These are phyloP conservation scores for Sarocladium kiliense DNA, from an alignment of 2,329 filamentous ascomycete genomes.

Conservation along the genomic window DNA sequence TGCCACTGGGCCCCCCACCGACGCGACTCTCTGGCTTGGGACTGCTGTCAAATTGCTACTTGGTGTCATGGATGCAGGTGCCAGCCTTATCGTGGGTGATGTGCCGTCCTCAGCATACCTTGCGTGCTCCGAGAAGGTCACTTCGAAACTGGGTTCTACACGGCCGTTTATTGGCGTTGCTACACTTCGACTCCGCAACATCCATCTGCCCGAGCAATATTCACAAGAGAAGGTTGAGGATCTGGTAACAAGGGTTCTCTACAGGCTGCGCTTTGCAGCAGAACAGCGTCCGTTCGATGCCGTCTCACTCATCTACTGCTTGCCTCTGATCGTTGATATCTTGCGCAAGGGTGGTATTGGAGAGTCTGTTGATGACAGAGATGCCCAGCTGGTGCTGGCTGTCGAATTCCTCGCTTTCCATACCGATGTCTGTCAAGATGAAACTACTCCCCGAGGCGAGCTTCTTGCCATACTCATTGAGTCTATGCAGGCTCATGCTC, in stretches of 20 bases:
- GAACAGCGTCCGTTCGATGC: slow-evolving; percentile 93
- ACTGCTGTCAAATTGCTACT: slow-evolving; percentile 70
- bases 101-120: slow-evolving; percentile 74
- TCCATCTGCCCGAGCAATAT: slow-evolving; percentile 67
- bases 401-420: slow-evolving; percentile 88
- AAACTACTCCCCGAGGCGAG: slow-evolving; percentile 69
- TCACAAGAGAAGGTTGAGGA: slow-evolving; percentile 77
- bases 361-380: slow-evolving; percentile 67
- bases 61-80: slow-evolving; percentile 71
- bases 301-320: slow-evolving; percentile 79
- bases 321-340: slow-evolving; percentile 76
- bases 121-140: slow-evolving; percentile 69
- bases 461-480: slow-evolving; percentile 67
- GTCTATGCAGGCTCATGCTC: slow-evolving; percentile 82
- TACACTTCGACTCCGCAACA: slow-evolving; percentile 72
- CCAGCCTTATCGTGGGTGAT: slow-evolving; percentile 75
- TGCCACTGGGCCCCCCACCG: slow-evolving; percentile 81
- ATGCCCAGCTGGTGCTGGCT: slow-evolving; percentile 84
- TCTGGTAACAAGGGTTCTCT: slow-evolving; percentile 82
- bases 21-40: slow-evolving; percentile 83
- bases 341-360: slow-evolving; percentile 76
- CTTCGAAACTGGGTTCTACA: slow-evolving; percentile 67
- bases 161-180: slow-evolving; percentile 83
- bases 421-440: slow-evolving; percentile 71
- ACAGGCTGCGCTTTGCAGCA: slow-evolving; percentile 81